Base-by-base conservation (phyloP, 23 red algal species). In the Gracilaria domingensis region DNA sequence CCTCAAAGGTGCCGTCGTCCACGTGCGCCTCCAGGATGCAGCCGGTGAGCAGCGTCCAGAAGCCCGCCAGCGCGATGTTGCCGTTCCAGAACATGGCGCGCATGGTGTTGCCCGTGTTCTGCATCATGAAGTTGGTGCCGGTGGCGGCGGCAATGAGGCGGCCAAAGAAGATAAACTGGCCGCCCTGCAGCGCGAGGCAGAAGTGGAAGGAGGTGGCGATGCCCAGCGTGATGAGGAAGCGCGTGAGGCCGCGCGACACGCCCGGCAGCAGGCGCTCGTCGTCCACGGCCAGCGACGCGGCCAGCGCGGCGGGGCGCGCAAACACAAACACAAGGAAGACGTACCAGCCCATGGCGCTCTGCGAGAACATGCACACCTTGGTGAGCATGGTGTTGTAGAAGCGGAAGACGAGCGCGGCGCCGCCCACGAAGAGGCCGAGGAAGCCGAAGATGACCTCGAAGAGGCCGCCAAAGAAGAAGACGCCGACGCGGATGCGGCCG, bases 241-340 rank as follows among this genome's bases (percentile, higher is more conserved):
- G 80, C 28, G n/a, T 53, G 11, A 86, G 51, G 25, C 81, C 30
- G 34, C 62, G 23, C 8, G 66, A 77, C 35, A 90, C 33, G 1
- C 74, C 71, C 0, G 16, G 29, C 71, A 35, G 23, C 32, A 40
- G 25, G 8, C 58, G 61, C 0, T 40, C 66, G 18, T 37, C 80
- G 4, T 45, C 42, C 42, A 7, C 42, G 5, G 42, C 11, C 42
- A 45, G 11, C 5, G 4, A 38, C 0, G 37, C 34, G 39, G 69
- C 62, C 8, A 39, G 0, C 28, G 56, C 59, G 20, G 81, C 49
- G 16, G 90, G 90, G 8, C 37, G 23, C 0, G 77, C 69, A 80
- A 93, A 93, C 48, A 93, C 90, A 73, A 86, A 93, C 51, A 93
- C 75, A 11, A 47, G 24, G 45, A 93, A 93, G 26, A 93, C 90